Percentiles rank a stretch among this genome's conserved stretches.
phyloP scores from a whole-genome alignment of 345 rosid species.

The Eutrema japonicum region DNA sequence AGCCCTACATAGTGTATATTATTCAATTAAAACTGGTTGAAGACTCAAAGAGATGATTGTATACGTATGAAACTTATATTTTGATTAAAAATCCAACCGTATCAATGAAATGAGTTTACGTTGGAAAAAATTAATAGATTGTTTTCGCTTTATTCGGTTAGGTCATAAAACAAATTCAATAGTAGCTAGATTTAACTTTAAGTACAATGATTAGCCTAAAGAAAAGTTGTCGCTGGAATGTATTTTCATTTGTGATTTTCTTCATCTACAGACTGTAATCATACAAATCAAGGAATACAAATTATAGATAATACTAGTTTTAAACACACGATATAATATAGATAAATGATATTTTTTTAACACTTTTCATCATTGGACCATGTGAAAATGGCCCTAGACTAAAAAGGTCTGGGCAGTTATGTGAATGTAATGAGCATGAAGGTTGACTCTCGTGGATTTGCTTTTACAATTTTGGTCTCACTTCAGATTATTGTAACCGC shows the following conservation, averaged over 20 bases:
- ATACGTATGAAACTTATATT: conserved; percentile 4
- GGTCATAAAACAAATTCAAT: neutral
- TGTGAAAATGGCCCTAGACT: conserved; percentile 27
- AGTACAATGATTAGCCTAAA: conserved; percentile 27
- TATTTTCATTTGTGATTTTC: neutral
- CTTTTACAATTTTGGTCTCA: conserved; percentile 25
- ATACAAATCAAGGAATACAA: neutral
- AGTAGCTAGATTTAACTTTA: conserved; percentile 1
- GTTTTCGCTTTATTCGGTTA: neutral
- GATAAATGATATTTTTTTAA: neutral
- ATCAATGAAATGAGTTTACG: conserved; percentile 9
- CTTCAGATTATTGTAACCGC: conserved; percentile 26
- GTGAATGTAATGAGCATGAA: conserved; percentile 26
- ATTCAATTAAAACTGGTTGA: too few relatives aligned
- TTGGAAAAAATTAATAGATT: neutral
- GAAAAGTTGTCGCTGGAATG: conserved; percentile 16
- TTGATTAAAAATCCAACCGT: neutral
- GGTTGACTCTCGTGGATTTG: conserved; percentile 31
- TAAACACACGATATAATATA: neutral
- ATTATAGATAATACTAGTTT: neutral
- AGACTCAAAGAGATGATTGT: neutral
- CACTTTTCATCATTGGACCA: conserved; percentile 29
- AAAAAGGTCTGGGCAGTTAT: conserved; percentile 26
- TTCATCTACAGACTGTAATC: neutral
- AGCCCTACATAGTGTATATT: neutral